phyloP scores from a whole-genome alignment of 768 basidiomycete genomes.

The Pleurotus cornucopiae region DNA sequence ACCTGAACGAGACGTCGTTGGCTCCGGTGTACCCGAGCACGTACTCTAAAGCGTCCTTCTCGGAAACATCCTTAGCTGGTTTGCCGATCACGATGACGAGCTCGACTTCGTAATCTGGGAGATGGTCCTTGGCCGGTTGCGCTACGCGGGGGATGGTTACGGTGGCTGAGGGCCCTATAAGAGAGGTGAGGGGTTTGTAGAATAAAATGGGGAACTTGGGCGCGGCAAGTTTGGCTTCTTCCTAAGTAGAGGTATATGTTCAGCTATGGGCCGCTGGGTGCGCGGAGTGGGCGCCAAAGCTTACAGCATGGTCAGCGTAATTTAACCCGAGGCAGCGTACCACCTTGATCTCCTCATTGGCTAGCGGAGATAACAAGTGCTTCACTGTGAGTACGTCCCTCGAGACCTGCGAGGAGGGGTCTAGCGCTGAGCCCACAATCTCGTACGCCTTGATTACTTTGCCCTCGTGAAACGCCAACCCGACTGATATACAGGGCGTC shows the following conservation, averaged over 20 bases:
- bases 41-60: slow-evolving; percentile 79
- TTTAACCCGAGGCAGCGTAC: slow-evolving; percentile 80
- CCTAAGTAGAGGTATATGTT: slow-evolving; percentile 29
- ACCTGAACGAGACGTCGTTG: slow-evolving; percentile 85
- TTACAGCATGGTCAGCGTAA: slow-evolving; percentile 78
- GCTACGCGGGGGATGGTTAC: slow-evolving; percentile 63
- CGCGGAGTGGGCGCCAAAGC: slow-evolving; percentile 15
- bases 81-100: slow-evolving; percentile 82
- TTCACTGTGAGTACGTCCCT: slow-evolving; percentile 64
- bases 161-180: slow-evolving; percentile 67
- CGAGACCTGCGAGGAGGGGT: slow-evolving; percentile 62
- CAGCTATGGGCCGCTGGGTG: neutral
- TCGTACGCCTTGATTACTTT: slow-evolving; percentile 64
- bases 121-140: slow-evolving; percentile 65
- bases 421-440: slow-evolving; percentile 66
- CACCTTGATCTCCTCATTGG: slow-evolving; percentile 59
- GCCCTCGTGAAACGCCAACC: slow-evolving; percentile 48
- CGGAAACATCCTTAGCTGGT: slow-evolving; percentile 72
- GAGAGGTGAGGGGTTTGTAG: slow-evolving; percentile 68
- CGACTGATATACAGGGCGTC: slow-evolving; percentile 37
- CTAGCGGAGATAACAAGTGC: slow-evolving; percentile 64
- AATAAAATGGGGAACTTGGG: slow-evolving; percentile 75
- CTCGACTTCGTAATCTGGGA: slow-evolving; percentile 83
- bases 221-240: slow-evolving; percentile 59
- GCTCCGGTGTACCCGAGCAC: slow-evolving; percentile 80